Percentiles rank a stretch among this genome's conserved stretches.
These are phyloP conservation scores for Salix viminalis DNA, from an alignment of 345 rosid genomes.

Conservation along the genomic window DNA sequence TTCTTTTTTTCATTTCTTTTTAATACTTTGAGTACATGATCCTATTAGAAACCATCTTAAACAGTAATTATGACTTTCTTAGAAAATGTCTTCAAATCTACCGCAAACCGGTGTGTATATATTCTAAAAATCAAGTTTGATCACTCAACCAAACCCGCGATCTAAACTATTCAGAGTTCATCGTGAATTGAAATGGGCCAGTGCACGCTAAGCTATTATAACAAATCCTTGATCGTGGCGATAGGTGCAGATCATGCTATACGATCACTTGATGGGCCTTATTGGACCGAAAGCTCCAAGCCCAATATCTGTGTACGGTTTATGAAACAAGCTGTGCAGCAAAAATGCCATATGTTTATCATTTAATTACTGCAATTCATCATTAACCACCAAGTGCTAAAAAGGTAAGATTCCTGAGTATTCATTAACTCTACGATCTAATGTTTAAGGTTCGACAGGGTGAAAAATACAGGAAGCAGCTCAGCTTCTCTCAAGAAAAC, in stretches of 20 bases:
- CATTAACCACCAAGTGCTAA: slow-evolving; percentile 1
- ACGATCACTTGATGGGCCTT: not conserved
- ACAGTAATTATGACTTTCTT: no score
- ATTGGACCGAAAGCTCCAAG: not conserved
- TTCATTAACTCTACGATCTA: slow-evolving; percentile 18
- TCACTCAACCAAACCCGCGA: no score
- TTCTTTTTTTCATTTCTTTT: no score
- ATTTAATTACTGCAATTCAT: not conserved
- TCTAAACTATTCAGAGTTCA: not conserved
- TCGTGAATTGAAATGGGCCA: not conserved
- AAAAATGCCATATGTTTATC: not conserved
- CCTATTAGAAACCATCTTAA: no score
- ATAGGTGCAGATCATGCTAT: no score
- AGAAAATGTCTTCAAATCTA: no score
- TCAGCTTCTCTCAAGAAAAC: not conserved
- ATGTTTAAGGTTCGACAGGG: not conserved
- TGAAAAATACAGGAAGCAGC: slow-evolving; percentile 12
- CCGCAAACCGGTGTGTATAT: no score
- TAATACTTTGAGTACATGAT: no score
- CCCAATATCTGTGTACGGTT: not conserved
- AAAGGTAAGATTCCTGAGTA: slow-evolving; percentile 18
- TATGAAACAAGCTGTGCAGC: not conserved
- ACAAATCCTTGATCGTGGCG: not conserved
- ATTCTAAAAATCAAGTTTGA: no score
- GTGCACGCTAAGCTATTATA: not conserved